Base-by-base conservation (phyloP, 2,329 filamentous ascomycete genomes). In the Colletotrichum siamense region DNA sequence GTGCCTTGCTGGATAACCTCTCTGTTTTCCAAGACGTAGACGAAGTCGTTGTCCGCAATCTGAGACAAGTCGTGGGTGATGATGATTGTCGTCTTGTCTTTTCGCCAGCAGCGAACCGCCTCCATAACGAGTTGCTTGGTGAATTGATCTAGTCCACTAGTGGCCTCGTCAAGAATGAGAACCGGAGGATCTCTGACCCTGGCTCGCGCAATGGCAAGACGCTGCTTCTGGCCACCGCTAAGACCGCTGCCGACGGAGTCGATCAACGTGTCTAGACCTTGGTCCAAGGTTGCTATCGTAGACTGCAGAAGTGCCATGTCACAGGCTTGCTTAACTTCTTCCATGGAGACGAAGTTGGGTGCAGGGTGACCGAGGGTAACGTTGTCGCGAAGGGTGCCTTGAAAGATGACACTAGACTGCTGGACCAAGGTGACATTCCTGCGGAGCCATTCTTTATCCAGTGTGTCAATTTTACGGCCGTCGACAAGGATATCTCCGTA, bases 41-140 rank as follows among this genome's bases (percentile, higher is more conserved):
- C 90, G 77, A 94, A 96, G 78, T 99, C 96, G 0, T 92, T 83
- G 0, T 91, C 86, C 6, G 86, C 83, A 12, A 99, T 96, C 79
- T 96, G 94, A 0, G 92, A 90, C 36, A 97, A 90, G 78, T 99
- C 95, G 81, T 99, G 96, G 0, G 97, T 98, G 80, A 99, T 96
- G 79, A 99, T 92, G 68, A 99, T 95, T 0, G 96, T 99, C 0
- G 96, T 98, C 82, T 95, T 97, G 0, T 91, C 93, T 44, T 86
- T 87, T 26, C 97, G 90, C 96, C 96, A 98, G 24, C 89, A 81
- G 9, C 95, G 90, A 69, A 98, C 93, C 0, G 93, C 91, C 57
- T 94, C 91, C 88, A 98, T 93, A 49, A 98, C 90, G 15, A 92
- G 84, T 0, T 86, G 86, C 77, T 93, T 91, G 72, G 91, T 96